phyloP scores from a whole-genome alignment of 2,329 filamentous ascomycete species.

The Paecilomyces formosus region DNA sequence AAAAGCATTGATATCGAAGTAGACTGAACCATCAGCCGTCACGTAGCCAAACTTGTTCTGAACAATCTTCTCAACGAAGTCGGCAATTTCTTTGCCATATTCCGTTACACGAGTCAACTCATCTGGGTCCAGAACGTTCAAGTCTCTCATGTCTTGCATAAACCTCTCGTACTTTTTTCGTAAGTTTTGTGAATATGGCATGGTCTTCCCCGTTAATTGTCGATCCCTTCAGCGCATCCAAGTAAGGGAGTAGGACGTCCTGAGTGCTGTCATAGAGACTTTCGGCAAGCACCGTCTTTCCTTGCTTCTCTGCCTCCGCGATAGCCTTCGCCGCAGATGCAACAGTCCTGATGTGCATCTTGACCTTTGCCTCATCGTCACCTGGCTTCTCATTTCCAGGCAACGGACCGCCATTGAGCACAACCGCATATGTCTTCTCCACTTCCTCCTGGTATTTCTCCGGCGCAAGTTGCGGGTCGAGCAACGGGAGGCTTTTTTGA shows the following conservation, averaged over 20 bases:
- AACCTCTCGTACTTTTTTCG: slow-evolving; percentile 82
- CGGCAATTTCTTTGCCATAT: slow-evolving; percentile 78
- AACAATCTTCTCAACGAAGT: slow-evolving; percentile 75
- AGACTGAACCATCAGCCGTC: slow-evolving; percentile 72
- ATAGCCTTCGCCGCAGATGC: slow-evolving; percentile 48
- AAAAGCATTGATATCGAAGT: slow-evolving; percentile 85
- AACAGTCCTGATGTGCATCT: slow-evolving; percentile 73
- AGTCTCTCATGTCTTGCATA: slow-evolving; percentile 73
- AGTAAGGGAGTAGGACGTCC: slow-evolving; percentile 71
- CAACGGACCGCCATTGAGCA: slow-evolving; percentile 49
- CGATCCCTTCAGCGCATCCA: slow-evolving; percentile 58
- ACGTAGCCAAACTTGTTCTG: slow-evolving; percentile 79
- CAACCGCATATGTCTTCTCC: slow-evolving; percentile 45
- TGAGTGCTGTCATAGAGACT: slow-evolving; percentile 53
- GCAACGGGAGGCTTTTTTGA: slow-evolving; percentile 61
- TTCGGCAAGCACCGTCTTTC: slow-evolving; percentile 22
- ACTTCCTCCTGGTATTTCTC: slow-evolving; percentile 42
- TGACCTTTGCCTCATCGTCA: slow-evolving; percentile 77
- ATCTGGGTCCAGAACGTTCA: slow-evolving; percentile 80
- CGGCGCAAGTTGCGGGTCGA: slow-evolving; percentile 39
- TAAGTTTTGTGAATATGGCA: slow-evolving; percentile 79
- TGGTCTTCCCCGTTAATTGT: slow-evolving; percentile 55
- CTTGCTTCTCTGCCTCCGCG: slow-evolving; percentile 20
- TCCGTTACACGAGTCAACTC: slow-evolving; percentile 85
- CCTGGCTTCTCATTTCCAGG: slow-evolving; percentile 50